Evolutionary conservation across 257 asterid genomes (phyloP).

Genomic region (Salvia splendens): DNA sequence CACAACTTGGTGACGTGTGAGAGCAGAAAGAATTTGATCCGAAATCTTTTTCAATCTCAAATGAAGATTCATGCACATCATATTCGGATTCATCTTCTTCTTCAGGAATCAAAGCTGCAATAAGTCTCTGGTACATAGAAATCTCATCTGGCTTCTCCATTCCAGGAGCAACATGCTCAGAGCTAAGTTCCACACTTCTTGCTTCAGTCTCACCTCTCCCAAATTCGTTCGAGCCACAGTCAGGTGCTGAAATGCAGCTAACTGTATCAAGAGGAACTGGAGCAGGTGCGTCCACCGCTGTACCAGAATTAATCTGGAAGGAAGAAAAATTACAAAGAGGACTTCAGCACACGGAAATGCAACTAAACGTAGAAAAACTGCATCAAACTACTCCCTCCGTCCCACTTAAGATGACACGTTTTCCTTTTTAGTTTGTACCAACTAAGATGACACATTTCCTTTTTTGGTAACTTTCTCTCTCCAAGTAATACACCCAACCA

Average conservation of each 20-base stretch:
- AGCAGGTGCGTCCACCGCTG: conserved; percentile 41
- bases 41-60: conserved; percentile 53
- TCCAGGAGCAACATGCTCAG: conserved; percentile 51
- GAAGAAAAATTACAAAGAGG: conserved; percentile 2
- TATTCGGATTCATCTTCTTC: conserved; percentile 54
- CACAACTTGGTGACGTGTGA: conserved; percentile 44
- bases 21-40: conserved; percentile 50
- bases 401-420: too few species aligned
- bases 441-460: too few species aligned
- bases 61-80: conserved; percentile 49
- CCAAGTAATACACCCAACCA: too few species aligned
- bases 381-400: too few species aligned
- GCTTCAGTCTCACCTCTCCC: conserved; percentile 56
- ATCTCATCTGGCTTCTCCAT: conserved; percentile 48
- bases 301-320: conserved; percentile 57
- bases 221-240: conserved; percentile 48
- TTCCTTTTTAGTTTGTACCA: too few species aligned
- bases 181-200: conserved; percentile 48
- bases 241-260: conserved; percentile 46
- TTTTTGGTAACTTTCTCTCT: too few species aligned
- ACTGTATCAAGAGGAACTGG: conserved; percentile 51
- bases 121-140: conserved; percentile 72
- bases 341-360: conserved; percentile 14
- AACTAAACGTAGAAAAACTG: conserved; percentile 10
- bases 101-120: conserved; percentile 84